Conservation (phyloP, 345 rosid genomes). For the Melastoma malabathricum region DNA sequence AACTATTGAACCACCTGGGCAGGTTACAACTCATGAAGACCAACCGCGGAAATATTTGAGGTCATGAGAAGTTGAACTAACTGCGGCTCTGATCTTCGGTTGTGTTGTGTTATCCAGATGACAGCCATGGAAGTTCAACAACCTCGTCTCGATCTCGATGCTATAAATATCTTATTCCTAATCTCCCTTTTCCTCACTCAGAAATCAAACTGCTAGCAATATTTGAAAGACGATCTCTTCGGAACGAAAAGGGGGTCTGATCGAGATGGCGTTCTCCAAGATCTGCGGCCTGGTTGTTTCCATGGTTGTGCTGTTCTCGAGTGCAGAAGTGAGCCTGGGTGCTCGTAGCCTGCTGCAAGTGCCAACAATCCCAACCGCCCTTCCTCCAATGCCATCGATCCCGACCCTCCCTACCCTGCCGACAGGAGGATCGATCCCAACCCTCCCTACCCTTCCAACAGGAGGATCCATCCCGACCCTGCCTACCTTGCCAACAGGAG, state of each 20-base stretch:
- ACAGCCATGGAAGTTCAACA: background rate
- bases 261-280: constrained; percentile 4
- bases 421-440: background rate
- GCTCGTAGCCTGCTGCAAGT: constrained; percentile 18
- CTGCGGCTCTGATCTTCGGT: background rate
- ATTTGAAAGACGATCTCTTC: background rate
- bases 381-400: constrained; percentile 4
- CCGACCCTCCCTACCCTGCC: constrained; percentile 12
- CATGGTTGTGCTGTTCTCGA: constrained; percentile 8
- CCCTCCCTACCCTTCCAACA: too few species aligned
- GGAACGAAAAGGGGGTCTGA: too few species aligned
- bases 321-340: constrained; percentile 9
- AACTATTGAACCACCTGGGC: too few species aligned
- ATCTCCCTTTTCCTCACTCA: background rate
- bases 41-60: too few species aligned
- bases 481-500: too few species aligned
- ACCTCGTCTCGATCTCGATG: background rate
- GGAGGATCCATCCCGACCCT: too few species aligned
- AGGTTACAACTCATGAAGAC: too few species aligned
- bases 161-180: background rate
- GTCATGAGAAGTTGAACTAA: constrained; percentile 1
- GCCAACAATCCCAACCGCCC: background rate
- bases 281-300: constrained; percentile 1
- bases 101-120: constrained; percentile 3
- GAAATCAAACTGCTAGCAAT: background rate